These are phyloP conservation scores for Trapa bicornis DNA, from an alignment of 345 rosid species.

Conservation along the genomic window DNA sequence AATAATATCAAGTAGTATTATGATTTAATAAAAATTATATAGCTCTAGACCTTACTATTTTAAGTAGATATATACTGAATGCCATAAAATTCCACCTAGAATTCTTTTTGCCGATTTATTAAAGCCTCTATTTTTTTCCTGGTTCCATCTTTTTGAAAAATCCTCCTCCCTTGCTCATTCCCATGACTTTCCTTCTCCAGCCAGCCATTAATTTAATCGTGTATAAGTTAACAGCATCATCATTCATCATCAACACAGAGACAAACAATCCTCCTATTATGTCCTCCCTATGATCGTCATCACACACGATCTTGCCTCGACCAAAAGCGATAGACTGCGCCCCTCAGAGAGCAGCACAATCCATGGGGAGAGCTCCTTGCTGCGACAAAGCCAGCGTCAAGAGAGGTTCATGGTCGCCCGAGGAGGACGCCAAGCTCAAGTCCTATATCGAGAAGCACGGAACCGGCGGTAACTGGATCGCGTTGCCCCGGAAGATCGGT, in stretches of 20 bases:
- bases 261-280: neutral
- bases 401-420: conserved; percentile 9
- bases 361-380: conserved; percentile 8
- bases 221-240: neutral
- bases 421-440: conserved; percentile 7
- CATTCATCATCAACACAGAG: neutral
- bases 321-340: neutral
- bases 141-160: neutral
- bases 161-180: neutral
- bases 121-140: conserved; percentile 3
- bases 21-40: too few species aligned
- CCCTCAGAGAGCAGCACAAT: neutral
- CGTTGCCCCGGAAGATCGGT: conserved; percentile 6
- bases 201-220: neutral
- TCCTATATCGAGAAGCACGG: conserved; percentile 3
- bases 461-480: conserved; percentile 5
- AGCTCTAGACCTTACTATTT: too few species aligned
- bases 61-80: too few species aligned
- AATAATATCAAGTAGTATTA: too few species aligned
- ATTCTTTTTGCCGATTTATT: neutral
- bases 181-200: conserved; percentile 6
- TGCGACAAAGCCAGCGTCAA: conserved; percentile 9
- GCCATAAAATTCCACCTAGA: neutral
- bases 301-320: neutral
- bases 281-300: neutral